A percentile compares a stretch with the other conserved stretches of the same genome.
Evolutionary conservation across 1,284 basidiomycete species (phyloP).

Genomic region (Boletus calvinii): DNA sequence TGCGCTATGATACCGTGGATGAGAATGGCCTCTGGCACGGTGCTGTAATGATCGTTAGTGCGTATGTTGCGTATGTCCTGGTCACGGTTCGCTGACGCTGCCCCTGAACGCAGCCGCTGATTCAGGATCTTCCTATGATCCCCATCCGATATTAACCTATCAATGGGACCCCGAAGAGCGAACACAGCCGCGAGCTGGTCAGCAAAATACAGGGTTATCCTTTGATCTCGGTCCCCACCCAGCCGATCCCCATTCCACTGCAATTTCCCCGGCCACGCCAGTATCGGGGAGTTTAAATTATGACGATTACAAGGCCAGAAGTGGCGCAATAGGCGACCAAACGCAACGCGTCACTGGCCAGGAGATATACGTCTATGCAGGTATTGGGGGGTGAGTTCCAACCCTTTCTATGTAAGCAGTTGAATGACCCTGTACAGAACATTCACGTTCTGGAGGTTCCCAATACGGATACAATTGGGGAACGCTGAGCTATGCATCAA

Average conservation of each 20-base stretch:
- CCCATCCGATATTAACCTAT: constrained; percentile 73
- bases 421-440: constrained; percentile 45
- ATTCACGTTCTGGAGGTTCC: constrained; percentile 94
- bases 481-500: constrained; percentile 73
- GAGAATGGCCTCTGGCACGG: constrained; percentile 80
- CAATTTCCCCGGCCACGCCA: constrained; percentile 22
- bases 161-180: constrained; percentile 66
- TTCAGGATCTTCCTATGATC: constrained; percentile 76
- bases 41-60: constrained; percentile 82
- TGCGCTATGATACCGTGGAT: constrained; percentile 90
- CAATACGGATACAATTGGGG: constrained; percentile 79
- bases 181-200: constrained; percentile 17
- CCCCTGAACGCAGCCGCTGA: constrained; percentile 55
- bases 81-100: constrained; percentile 6
- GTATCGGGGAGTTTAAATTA: constrained; percentile 10
- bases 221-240: constrained; percentile 69
- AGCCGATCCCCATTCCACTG: constrained; percentile 60
- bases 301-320: constrained; percentile 22
- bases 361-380: constrained; percentile 80
- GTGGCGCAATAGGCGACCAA: constrained; percentile 23
- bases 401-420: background rate
- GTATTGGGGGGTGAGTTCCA: constrained; percentile 56
- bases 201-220: constrained; percentile 26
- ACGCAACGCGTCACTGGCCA: constrained; percentile 56
- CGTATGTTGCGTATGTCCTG: constrained; percentile 27